Evolutionary conservation across 495 filamentous ascomycete genomes (phyloP), one percentile per base, ranked within the genome.

Genomic region (Penicillium samsonianum): DNA sequence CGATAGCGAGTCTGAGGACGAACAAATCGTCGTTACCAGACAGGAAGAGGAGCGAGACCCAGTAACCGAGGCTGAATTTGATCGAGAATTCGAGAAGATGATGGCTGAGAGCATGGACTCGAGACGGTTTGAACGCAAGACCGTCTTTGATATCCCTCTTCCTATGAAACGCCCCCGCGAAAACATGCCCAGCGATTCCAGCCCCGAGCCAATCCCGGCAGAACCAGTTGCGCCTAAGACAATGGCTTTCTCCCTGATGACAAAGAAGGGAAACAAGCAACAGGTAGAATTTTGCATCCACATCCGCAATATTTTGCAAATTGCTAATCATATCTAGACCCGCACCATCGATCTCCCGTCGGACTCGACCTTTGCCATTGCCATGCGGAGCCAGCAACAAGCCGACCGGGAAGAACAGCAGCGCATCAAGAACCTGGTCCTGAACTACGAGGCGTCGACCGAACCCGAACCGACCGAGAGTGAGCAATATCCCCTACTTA

Each of bases 41-140:
- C 85, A 91, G 65, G 88, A 96, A 65, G 90, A 96, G 70, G 87
- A 95, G 66, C 82, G 92, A 41, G 92, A 99, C 58, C 95, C 94
- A 0, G 91, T 96, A 73, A 89, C 85, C 42, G 94, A 98, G 60
- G 94, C 93, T 6, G 95, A 99, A 37, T 99, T 99, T 65, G 95
- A 98, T 64, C 90, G 94, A 64, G 94, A 98, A 75, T 91, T 95
- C 71, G 92, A 95, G 17, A 98, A 97, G 73, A 90, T 99, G 86
- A 97, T 98, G 95, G 82, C 92, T 59, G 94, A 99, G 66, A 96
- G 92, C 76, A 74, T 95, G 69, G 95, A 98, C 37, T 90, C 91
- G 8, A 82, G 95, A 51, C 94, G 93, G 63, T 94, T 95, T 61
- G 93, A 99, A 64, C 90, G 94, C 43, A 97, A 96, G 72, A 85